Conservation (phyloP, 2,329 filamentous ascomycete species). For the Cladosporium sp. region DNA sequence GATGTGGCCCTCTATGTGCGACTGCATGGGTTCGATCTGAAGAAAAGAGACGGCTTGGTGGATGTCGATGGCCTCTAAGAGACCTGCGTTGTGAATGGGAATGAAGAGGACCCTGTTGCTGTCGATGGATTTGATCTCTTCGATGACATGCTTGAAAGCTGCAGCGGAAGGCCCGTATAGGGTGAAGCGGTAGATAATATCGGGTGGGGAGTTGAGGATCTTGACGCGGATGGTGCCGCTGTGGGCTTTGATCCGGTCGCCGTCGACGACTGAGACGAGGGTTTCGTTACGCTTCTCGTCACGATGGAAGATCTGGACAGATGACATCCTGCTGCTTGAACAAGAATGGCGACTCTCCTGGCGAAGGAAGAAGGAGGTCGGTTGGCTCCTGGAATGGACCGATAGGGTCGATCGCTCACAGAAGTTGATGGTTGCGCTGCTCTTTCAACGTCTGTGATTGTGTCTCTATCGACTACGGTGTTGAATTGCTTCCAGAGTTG, state of each 20-base stretch:
- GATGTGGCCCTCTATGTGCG: constrained; percentile 15
- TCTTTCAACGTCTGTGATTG: no score
- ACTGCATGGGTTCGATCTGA: constrained; percentile 13
- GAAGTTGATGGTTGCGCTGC: no score
- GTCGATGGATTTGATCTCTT: constrained; percentile 3
- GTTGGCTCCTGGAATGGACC: no score
- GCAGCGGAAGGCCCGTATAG: constrained; percentile 9
- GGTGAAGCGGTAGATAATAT: neutral
- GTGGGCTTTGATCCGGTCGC: constrained; percentile 12
- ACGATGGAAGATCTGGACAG: constrained; percentile 10
- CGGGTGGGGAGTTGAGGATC: neutral
- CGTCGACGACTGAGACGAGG: constrained; percentile 6
- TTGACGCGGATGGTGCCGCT: constrained; percentile 5
- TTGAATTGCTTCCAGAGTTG: no score
- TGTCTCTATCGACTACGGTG: no score
- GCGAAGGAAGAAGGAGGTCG: no score
- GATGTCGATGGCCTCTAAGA: constrained; percentile 11
- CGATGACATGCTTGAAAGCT: constrained; percentile 13
- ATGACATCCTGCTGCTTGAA: constrained; percentile 4
- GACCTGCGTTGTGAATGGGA: constrained; percentile 6
- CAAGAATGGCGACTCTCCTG: no score
- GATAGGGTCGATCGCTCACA: no score
- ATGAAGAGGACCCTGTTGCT: constrained; percentile 8
- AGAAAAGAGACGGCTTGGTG: constrained; percentile 14
- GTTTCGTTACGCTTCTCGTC: neutral